Evolutionary conservation across 1,139 yeast species (phyloP), one percentile per base, ranked within the genome.

Genomic region (Kodamaea arcana): DNA sequence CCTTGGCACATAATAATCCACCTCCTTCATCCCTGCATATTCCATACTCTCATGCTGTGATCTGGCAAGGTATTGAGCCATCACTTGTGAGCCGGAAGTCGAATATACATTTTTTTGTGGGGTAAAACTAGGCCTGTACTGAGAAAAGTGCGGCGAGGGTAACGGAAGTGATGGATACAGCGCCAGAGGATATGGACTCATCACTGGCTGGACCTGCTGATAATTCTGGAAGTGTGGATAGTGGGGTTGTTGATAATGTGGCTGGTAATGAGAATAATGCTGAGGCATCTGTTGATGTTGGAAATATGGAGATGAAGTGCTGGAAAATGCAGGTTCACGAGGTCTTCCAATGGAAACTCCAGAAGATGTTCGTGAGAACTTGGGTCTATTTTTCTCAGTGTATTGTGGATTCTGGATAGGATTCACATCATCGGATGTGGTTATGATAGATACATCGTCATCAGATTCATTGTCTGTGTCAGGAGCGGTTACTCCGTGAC

Each of bases 61-160:
- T 51, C 78, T 82, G 11, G 86, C 85, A 46, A 83, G 63, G 50
- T 81, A 83, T 51, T 82, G 88, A 0, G 86, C 83, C 84, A 83
- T 79, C 6, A 82, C 85, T 47, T 80, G 84, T 1, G 84, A 77
- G 3, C 88, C 88, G 6, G 82, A 75, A 10, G 76, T 67, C 2
- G 72, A 57, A 40, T 52, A 58, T 24, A 23, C 34, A 42, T 12
- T 32, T 31, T 15, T 32, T n/a, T 12, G 28, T 8, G 28, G 28
- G 7, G 15, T n/a, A n/a, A n/a, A n/a, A n/a, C n/a, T n/a, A n/a
- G n/a, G n/a, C 6, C 22, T 9, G 22, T 17, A 21, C 22, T 30
- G 33, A 3, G 10, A 12, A 15, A 9, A 36, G 16, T 28, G 29
- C 10, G 27, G 10, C 12, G 30, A 38, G 21, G 6, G 22, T 18